Evolutionary conservation across 1,139 yeast species (phyloP).

Genomic region (Starmera stellimalicola): DNA sequence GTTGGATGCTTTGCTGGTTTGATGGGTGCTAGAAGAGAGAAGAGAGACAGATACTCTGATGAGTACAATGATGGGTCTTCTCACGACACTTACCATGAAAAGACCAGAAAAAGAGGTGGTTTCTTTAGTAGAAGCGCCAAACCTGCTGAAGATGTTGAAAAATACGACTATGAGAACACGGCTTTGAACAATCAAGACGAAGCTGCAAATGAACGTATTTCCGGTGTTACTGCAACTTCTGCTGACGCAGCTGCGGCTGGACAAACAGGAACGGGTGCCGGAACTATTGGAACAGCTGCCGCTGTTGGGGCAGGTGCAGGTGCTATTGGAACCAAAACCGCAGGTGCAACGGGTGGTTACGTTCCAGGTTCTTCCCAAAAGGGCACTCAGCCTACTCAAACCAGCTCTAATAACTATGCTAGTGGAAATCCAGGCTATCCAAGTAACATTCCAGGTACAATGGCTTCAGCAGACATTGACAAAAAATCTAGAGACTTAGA

Average conservation of each 20-base stretch:
- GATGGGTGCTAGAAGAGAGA: slow-evolving; percentile 5
- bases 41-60: slow-evolving; percentile 10
- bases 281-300: not conserved
- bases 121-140: slow-evolving; percentile 11
- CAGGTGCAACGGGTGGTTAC: not conserved
- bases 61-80: slow-evolving; percentile 14
- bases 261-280: not conserved
- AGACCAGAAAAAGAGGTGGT: slow-evolving; percentile 8
- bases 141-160: slow-evolving; percentile 4
- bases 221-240: slow-evolving; percentile 2
- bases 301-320: not conserved
- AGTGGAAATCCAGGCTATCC: slow-evolving; percentile 9
- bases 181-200: slow-evolving; percentile 4
- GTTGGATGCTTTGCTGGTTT: slow-evolving; percentile 13
- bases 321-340: not conserved
- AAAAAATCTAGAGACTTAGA: not conserved
- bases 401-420: slow-evolving; percentile 1
- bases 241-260: slow-evolving; percentile 2
- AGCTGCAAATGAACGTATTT: slow-evolving; percentile 2
- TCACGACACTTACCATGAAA: slow-evolving; percentile 17
- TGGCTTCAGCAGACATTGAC: slow-evolving; percentile 7
- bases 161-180: slow-evolving; percentile 12
- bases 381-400: not conserved
- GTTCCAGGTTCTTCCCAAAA: not conserved
- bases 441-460: slow-evolving; percentile 12